Conservation (phyloP, 495 filamentous ascomycete species). For the Neurospora sp. region DNA sequence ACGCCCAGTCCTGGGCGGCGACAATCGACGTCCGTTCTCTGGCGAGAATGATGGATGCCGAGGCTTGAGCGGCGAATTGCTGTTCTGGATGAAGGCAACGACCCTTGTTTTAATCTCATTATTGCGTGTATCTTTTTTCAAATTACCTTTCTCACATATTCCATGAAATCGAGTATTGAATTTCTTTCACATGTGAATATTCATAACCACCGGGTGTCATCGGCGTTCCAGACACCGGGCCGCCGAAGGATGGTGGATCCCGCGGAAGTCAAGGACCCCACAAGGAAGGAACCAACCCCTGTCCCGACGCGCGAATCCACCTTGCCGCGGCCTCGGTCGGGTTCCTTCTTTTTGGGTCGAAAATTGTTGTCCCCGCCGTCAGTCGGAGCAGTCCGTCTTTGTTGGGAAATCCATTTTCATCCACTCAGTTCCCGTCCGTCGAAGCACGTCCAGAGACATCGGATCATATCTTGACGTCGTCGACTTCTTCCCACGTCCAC, state of each 20-base stretch:
- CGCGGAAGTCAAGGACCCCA: neutral
- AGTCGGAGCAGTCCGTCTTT: neutral
- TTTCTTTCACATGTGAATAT: neutral
- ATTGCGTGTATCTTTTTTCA: neutral
- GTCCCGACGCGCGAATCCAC: neutral
- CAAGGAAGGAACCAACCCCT: neutral
- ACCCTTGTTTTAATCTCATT: neutral
- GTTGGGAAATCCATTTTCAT: neutral
- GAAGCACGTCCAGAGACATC: neutral
- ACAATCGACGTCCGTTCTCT: neutral
- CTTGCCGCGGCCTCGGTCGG: neutral
- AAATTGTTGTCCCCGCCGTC: neutral
- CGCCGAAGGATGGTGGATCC: neutral
- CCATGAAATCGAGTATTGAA: neutral
- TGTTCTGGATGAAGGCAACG: neutral
- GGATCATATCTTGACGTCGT: neutral
- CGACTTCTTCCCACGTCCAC: neutral
- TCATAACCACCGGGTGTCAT: neutral
- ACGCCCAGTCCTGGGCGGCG: neutral
- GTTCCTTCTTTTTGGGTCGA: neutral
- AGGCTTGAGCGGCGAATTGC: neutral
- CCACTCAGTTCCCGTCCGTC: neutral
- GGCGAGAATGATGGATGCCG: neutral
- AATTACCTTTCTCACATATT: neutral
- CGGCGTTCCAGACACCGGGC: neutral